phyloP scores from a whole-genome alignment of 2,329 filamentous ascomycete species.

The Teratosphaeria destructans region DNA sequence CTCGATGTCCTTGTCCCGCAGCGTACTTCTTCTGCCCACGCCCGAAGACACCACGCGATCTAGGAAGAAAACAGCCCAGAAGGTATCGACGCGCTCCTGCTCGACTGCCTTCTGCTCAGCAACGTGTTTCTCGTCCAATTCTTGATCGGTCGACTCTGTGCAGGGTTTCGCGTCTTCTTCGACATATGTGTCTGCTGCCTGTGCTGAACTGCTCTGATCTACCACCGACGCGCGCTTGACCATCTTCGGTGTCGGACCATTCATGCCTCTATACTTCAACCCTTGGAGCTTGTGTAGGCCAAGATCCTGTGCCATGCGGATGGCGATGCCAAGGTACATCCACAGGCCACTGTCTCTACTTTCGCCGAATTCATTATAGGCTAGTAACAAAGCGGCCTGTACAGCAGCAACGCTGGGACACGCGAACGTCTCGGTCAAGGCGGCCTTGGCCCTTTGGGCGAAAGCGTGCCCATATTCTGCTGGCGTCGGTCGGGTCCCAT shows the following conservation, averaged over 20 bases:
- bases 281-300: conserved; percentile 75
- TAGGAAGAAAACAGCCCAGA: conserved; percentile 83
- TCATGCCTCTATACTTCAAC: conserved; percentile 47
- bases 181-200: background rate
- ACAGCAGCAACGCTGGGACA: conserved; percentile 76
- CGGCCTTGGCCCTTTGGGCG: conserved; percentile 71
- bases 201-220: background rate
- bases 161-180: background rate
- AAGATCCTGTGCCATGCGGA: conserved; percentile 70
- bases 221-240: conserved; percentile 33
- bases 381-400: conserved; percentile 72
- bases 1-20: conserved; percentile 78
- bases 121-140: conserved; percentile 2
- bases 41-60: conserved; percentile 82
- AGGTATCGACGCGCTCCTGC: conserved; percentile 73
- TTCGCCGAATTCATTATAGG: conserved; percentile 81
- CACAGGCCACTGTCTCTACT: conserved; percentile 82
- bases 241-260: conserved; percentile 46
- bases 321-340: conserved; percentile 87
- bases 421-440: conserved; percentile 70
- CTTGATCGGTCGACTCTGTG: conserved; percentile 20
- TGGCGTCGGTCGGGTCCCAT: conserved; percentile 32
- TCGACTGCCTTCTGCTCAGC: conserved; percentile 53
- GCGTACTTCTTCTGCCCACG: conserved; percentile 71
- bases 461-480: conserved; percentile 69